These are phyloP conservation scores for Phylloporus rhodoxanthus DNA, from an alignment of 768 basidiomycete genomes.

Conservation along the genomic window DNA sequence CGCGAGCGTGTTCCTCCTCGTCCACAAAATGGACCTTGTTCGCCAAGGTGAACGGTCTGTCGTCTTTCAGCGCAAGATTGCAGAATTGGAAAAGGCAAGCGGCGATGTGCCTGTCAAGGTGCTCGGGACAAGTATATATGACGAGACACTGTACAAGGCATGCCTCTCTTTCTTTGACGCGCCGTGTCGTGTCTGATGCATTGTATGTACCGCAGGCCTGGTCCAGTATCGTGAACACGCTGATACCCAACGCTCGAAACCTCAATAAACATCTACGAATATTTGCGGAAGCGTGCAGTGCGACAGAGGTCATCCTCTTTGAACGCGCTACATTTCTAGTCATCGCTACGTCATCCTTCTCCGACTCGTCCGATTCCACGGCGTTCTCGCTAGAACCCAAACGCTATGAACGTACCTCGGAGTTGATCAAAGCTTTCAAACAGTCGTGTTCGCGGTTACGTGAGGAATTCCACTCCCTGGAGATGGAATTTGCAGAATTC, in stretches of 20 bases:
- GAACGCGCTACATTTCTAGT: slow-evolving; percentile 98
- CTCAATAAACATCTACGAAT: slow-evolving; percentile 82
- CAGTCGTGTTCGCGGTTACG: slow-evolving; percentile 81
- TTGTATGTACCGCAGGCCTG: slow-evolving; percentile 61
- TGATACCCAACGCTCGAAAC: slow-evolving; percentile 91
- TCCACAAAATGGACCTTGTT: slow-evolving; percentile 98
- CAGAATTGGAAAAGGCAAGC: slow-evolving; percentile 67
- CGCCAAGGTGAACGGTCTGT: slow-evolving; percentile 47
- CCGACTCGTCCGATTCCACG: slow-evolving; percentile 29
- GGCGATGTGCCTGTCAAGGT: slow-evolving; percentile 58
- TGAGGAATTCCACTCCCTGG: slow-evolving; percentile 80
- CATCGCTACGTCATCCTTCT: slow-evolving; percentile 73
- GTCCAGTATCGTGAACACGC: slow-evolving; percentile 94
- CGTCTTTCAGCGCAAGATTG: slow-evolving; percentile 64
- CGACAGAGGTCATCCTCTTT: slow-evolving; percentile 92
- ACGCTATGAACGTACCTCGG: slow-evolving; percentile 82
- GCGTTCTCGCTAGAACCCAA: slow-evolving; percentile 52
- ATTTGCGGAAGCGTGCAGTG: slow-evolving; percentile 81
- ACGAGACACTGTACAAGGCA: slow-evolving; percentile 94
- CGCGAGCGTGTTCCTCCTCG: slow-evolving; percentile 80
- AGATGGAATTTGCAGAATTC: slow-evolving; percentile 81
- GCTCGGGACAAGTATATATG: slow-evolving; percentile 94
- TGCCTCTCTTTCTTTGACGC: slow-evolving; percentile 4
- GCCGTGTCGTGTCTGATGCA: slow-evolving; percentile 8
- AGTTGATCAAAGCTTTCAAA: slow-evolving; percentile 94